Percentiles rank a stretch among this genome's conserved stretches.
These are phyloP conservation scores for Solanum aculeatissimum DNA, from an alignment of 305 asterid species.

Conservation along the genomic window DNA sequence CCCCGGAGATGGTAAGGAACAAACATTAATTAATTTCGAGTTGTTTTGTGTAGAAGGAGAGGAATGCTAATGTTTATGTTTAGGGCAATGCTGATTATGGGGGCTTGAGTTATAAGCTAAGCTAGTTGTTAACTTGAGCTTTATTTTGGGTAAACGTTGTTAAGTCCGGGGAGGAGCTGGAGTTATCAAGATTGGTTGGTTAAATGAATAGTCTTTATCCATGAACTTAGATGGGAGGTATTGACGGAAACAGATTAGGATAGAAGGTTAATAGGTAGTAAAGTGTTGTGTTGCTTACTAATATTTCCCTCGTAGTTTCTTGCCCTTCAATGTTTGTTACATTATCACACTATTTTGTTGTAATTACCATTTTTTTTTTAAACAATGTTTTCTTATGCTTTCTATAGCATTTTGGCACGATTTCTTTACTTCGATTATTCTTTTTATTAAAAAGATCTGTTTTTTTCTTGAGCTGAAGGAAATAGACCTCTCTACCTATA, in stretches of 20 bases:
- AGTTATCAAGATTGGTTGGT: not conserved
- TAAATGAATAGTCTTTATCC: not conserved
- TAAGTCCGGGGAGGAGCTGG: not conserved
- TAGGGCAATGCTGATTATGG: not conserved
- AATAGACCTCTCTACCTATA: not conserved
- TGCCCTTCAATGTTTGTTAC: not conserved
- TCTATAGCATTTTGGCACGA: not conserved
- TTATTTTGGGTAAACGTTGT: not conserved
- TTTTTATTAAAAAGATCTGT: not conserved
- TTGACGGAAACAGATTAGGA: not conserved
- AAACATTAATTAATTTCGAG: not conserved
- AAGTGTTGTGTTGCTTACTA: not conserved
- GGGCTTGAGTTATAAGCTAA: not conserved
- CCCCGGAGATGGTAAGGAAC: constrained; percentile 68
- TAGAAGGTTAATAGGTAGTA: not conserved
- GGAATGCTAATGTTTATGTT: not conserved
- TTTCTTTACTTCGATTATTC: not conserved
- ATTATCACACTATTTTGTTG: not conserved
- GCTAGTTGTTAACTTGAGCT: not conserved
- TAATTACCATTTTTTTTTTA: not conserved
- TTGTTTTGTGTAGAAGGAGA: not conserved
- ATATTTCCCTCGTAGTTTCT: not conserved
- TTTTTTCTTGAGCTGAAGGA: not conserved
- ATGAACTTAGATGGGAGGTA: not conserved
- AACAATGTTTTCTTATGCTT: not conserved